Evolutionary conservation across 768 basidiomycete genomes (phyloP), one percentile per base, ranked within the genome.

Genomic region (Guyanaporus albipodus): DNA sequence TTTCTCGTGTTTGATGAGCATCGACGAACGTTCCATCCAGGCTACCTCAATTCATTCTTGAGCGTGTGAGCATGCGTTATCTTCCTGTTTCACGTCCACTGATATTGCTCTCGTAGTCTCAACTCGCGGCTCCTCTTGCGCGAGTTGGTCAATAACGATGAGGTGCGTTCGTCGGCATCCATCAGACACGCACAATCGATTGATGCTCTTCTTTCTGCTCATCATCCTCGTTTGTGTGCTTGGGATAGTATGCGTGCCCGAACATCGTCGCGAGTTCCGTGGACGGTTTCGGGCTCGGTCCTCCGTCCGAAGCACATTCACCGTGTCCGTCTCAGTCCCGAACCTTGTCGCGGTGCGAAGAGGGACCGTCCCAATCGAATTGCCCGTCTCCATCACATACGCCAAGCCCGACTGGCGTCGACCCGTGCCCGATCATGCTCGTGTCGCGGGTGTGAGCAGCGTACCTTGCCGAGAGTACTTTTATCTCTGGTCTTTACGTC

Each of bases 11-110:
- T 1, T 2, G 35, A n/a, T 4, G 23, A 0, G 6, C 31, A 8
- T 27, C 7, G 3, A 48, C 12, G 19, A 32, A 15, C n/a, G 5
- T 11, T 15, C 14, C 27, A 10, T 4, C n/a, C 28, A 69, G 68
- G 61, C 49, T 70, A 69, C 55, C 58, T 69, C 39, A 70, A 69
- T 36, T 69, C 69, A 18, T 69, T 70, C 42, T 45, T 69, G 43
- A 69, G 68, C 46, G 61, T 69, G 68, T 69, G 49, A 57, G 69
- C 22, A 19, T 1, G n/a, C n/a, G n/a, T n/a, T n/a, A n/a, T n/a
- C n/a, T n/a, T n/a, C n/a, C n/a, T n/a, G n/a, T n/a, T n/a, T n/a
- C n/a, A 8, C 32, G 5, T 4, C 4, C 15, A 24, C 22, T 41
- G 15, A 54, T 23, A 4, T 10, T 4, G n/a, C 10, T 4, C 10